A percentile compares a stretch with the other conserved stretches of the same genome.
Evolutionary conservation across 2,329 filamentous ascomycete species (phyloP).

Genomic region (Verticillium nubilum): DNA sequence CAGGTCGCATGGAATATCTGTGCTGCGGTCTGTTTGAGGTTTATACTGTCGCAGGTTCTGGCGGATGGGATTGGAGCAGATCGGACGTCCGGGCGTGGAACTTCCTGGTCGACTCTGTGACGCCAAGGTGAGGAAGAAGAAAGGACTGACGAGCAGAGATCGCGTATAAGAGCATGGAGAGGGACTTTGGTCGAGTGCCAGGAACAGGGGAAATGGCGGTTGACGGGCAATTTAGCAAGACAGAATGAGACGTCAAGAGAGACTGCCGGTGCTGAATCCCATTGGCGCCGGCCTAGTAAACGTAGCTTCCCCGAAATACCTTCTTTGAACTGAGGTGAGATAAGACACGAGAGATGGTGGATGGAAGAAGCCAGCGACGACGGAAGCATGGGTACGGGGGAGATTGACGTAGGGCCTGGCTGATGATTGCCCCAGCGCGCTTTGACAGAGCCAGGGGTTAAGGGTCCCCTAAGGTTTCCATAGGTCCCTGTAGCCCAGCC

Average conservation of each 20-base stretch:
- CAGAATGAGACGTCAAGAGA: too few relatives aligned
- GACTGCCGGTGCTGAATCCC: too few relatives aligned
- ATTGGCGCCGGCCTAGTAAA: too few relatives aligned
- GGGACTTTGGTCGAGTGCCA: background rate
- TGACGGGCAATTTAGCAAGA: too few relatives aligned
- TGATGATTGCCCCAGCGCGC: background rate
- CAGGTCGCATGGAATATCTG: background rate
- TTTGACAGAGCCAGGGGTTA: background rate
- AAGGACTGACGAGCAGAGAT: too few relatives aligned
- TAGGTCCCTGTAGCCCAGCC: background rate
- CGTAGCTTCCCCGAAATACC: background rate
- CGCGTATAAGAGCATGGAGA: background rate
- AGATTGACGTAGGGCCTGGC: background rate
- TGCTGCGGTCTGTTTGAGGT: background rate
- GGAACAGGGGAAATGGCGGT: too few relatives aligned
- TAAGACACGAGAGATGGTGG: background rate
- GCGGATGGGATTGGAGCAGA: background rate
- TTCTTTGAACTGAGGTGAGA: background rate
- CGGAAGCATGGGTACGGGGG: background rate
- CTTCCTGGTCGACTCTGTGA: background rate
- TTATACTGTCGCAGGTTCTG: background rate
- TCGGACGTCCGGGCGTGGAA: background rate
- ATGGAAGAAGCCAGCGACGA: background rate
- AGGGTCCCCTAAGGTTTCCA: background rate
- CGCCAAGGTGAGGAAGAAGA: background rate